Evolutionary conservation across 2,329 filamentous ascomycete species (phyloP).

Genomic region (Trichoderma koningiopsis): DNA sequence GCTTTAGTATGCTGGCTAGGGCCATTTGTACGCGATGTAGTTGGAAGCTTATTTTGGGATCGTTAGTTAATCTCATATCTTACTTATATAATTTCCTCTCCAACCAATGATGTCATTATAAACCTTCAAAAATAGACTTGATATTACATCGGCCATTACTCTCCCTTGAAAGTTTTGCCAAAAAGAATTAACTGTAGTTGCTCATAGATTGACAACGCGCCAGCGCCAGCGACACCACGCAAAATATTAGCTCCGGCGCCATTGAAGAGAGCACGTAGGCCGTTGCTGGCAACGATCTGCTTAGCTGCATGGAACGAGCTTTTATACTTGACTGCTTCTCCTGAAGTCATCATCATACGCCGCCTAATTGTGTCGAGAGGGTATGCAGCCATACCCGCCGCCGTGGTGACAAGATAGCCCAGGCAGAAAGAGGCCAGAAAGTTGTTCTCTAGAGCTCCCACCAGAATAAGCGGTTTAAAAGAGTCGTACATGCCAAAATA

Average conservation of each 20-base stretch:
- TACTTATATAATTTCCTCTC: background rate
- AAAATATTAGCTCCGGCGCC: slow-evolving; percentile 1
- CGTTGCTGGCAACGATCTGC: background rate
- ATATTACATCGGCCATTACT: background rate
- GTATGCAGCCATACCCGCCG: slow-evolving; percentile 4
- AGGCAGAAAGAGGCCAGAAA: slow-evolving; percentile 14
- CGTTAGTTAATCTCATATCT: background rate
- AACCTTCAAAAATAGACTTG: background rate
- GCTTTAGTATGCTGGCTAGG: background rate
- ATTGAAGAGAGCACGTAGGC: background rate
- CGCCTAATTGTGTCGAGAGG: slow-evolving; percentile 9
- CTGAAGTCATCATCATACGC: slow-evolving; percentile 12
- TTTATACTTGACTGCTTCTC: slow-evolving; percentile 10
- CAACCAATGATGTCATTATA: no score
- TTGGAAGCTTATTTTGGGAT: background rate
- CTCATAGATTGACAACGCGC: slow-evolving; percentile 13
- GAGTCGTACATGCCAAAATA: slow-evolving; percentile 20
- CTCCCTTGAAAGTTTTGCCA: background rate
- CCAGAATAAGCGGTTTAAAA: slow-evolving; percentile 6
- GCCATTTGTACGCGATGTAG: background rate
- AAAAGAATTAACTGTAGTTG: background rate
- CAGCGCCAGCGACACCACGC: slow-evolving; percentile 5
- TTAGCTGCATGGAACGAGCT: background rate
- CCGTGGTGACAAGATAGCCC: slow-evolving; percentile 1
- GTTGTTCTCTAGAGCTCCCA: slow-evolving; percentile 9